These are phyloP conservation scores for Vitis rupestris DNA, from an alignment of 164 flowering plant genomes.

Conservation along the genomic window DNA sequence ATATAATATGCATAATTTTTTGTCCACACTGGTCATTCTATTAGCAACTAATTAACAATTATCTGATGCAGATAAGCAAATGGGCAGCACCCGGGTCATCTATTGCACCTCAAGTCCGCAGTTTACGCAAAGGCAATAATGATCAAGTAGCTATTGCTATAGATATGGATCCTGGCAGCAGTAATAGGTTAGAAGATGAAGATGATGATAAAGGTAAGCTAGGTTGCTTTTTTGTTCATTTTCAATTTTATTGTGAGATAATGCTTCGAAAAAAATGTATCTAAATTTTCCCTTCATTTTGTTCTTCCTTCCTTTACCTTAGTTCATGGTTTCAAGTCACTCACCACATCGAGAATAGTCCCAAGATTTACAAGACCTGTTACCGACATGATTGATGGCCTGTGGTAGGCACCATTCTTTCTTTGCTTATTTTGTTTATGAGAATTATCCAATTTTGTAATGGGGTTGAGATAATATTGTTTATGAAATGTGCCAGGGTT, in stretches of 20 bases:
- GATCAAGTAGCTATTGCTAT: constrained; percentile 92
- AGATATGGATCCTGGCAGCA: constrained; percentile 54
- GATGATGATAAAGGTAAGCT: constrained; percentile 93
- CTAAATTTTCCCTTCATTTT: background rate
- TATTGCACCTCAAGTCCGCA: constrained; percentile 68
- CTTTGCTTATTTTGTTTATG: background rate
- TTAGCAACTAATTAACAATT: too few relatives aligned
- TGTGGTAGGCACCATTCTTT: constrained; percentile 56
- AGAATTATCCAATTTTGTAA: background rate
- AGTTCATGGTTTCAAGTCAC: constrained; percentile 98
- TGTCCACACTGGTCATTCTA: too few relatives aligned
- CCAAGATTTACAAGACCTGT: constrained; percentile 87
- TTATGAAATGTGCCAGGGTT: constrained; percentile 54
- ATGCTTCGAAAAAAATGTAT: background rate
- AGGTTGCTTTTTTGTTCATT: background rate
- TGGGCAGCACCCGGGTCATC: constrained; percentile 54
- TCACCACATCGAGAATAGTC: constrained; percentile 79
- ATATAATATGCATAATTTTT: too few relatives aligned
- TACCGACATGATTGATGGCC: constrained; percentile 84
- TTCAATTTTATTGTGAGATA: background rate
- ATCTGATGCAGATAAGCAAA: constrained; percentile 58
- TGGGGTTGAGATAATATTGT: background rate
- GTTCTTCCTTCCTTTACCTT: constrained; percentile 8
- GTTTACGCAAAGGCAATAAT: constrained; percentile 72
- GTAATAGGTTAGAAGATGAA: constrained; percentile 56